Conservation (phyloP, 148 eudicot genomes). For the Amaranthus cruentus region DNA sequence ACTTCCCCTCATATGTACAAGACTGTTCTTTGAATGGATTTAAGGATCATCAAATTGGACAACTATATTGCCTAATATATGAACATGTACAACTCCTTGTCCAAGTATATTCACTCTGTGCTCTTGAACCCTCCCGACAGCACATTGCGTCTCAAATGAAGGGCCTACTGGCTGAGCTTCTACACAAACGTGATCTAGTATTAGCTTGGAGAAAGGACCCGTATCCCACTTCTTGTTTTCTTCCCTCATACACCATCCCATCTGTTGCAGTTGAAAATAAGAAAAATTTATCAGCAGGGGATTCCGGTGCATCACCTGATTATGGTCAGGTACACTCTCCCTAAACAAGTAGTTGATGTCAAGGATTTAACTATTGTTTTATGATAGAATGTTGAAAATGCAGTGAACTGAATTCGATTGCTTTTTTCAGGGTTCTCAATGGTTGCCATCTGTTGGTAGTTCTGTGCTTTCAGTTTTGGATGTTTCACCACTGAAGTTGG, state of each 20-base stretch:
- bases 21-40: slow-evolving; percentile 45
- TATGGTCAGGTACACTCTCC: slow-evolving; percentile 35
- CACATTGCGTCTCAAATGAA: slow-evolving; percentile 70
- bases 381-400: slow-evolving; percentile 21
- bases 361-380: slow-evolving; percentile 19
- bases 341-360: slow-evolving; percentile 17
- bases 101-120: slow-evolving; percentile 77
- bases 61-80: slow-evolving; percentile 66
- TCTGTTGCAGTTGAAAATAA: slow-evolving; percentile 33
- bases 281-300: slow-evolving; percentile 23
- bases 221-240: slow-evolving; percentile 55
- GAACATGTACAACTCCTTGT: slow-evolving; percentile 95
- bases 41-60: slow-evolving; percentile 77
- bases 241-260: slow-evolving; percentile 38
- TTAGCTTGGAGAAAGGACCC: slow-evolving; percentile 51
- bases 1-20: slow-evolving; percentile 32
- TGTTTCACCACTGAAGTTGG: slow-evolving; percentile 77
- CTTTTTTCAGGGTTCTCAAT: slow-evolving; percentile 34
- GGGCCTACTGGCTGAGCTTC: slow-evolving; percentile 55
- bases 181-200: slow-evolving; percentile 55
- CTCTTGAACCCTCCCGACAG: slow-evolving; percentile 65
- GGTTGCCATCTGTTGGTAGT: slow-evolving; percentile 54
- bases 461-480: slow-evolving; percentile 67
- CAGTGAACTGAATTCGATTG: slow-evolving; percentile 18
- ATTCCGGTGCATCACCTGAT: slow-evolving; percentile 27